Percentiles rank a stretch among this genome's conserved stretches.
phyloP scores from a whole-genome alignment of 305 asterid genomes.

The Rubia occidens region DNA sequence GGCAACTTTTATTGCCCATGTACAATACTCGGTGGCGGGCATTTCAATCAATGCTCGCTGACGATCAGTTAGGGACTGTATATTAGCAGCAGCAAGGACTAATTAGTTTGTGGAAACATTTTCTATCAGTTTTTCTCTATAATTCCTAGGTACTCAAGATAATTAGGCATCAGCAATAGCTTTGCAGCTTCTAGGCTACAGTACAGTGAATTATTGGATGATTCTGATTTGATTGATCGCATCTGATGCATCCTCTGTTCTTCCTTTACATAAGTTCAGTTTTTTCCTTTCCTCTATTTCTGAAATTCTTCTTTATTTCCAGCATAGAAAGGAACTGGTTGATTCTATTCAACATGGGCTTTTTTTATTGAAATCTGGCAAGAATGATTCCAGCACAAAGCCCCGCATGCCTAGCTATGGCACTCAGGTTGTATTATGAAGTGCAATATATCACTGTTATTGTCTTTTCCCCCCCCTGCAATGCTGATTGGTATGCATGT shows the following conservation, averaged over 20 bases:
- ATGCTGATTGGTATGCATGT: constrained; percentile 4
- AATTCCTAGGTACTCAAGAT: background rate
- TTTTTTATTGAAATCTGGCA: constrained; percentile 70
- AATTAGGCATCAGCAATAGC: background rate
- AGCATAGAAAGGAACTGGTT: constrained; percentile 88
- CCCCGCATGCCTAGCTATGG: constrained; percentile 83
- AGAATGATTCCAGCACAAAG: constrained; percentile 50
- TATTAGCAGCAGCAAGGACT: background rate
- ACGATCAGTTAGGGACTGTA: background rate
- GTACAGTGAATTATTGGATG: background rate
- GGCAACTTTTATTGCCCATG: background rate
- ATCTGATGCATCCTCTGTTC: background rate
- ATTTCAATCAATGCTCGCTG: background rate
- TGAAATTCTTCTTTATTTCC: constrained; percentile 23
- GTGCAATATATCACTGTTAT: constrained; percentile 11
- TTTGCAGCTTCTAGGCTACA: background rate
- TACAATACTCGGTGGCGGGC: background rate
- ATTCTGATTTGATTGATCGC: background rate
- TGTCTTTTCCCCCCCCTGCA: background rate
- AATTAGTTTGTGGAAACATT: background rate
- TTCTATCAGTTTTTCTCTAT: background rate
- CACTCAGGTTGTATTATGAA: constrained; percentile 59
- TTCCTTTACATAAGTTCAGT: background rate
- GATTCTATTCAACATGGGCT: constrained; percentile 75
- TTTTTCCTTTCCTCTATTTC: constrained; percentile 13